Evolutionary conservation across 768 basidiomycete species (phyloP), one percentile per base, ranked within the genome.

Genomic region (Cystofilobasidium macerans): DNA sequence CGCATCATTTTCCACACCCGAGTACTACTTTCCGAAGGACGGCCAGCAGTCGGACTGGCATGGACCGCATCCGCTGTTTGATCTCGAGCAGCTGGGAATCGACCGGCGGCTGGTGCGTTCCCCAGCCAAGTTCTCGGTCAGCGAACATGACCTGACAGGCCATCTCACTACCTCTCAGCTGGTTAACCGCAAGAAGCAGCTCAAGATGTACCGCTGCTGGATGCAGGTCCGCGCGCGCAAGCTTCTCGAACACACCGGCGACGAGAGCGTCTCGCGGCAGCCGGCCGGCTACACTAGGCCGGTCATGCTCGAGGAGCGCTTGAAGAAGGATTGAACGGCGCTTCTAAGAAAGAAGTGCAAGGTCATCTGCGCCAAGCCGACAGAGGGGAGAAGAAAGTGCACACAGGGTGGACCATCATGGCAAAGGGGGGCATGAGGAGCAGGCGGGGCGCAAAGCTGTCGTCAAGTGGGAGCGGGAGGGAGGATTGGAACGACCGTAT

Each of bases 161-260:
- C 47, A 32, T 42, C 22, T 26, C 22, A 6, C 33, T 26, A 24
- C 24, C 0, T 20, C 53, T 12, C 53, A 76, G 76, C 80, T 98
- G 51, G 85, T 99, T 61, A 99, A 99, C 73, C 81, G 95, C 54
- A 97, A 95, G 77, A 80, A 89, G 66, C 87, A 92, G 77, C 77
- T 95, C 59, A 94, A 94, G 76, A 99, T 99, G 95, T 97, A 94
- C 74, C 80, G 95, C 54, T 71, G 74, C 22, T 76, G 75, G 75
- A 70, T 76, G 68, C 75, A 76, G 62, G 72, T 75, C 51, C 75
- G 75, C 68, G 75, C 75, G 38, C 69, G 72, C 60, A 76, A 76
- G 67, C 57, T 73, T 3, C 57, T 58, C 35, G 57, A 58, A n/a
- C n/a, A n/a, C n/a, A n/a, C n/a, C n/a, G n/a, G n/a, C n/a, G n/a